A percentile compares a stretch with the other conserved stretches of the same genome.
Evolutionary conservation across 1,284 basidiomycete genomes (phyloP).

Genomic region (Trametes hirsuta): DNA sequence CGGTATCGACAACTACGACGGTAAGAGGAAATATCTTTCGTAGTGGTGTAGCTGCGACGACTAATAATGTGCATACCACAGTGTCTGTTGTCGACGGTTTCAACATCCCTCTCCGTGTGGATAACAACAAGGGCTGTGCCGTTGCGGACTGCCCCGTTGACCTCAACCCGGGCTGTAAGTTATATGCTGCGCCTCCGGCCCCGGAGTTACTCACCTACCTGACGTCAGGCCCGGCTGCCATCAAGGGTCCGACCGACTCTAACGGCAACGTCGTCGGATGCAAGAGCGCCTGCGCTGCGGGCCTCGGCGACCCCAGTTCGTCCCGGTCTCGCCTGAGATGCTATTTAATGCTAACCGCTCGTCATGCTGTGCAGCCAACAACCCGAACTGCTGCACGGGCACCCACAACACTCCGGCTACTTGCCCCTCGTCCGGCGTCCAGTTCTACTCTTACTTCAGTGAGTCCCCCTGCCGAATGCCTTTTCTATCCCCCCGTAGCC

Average conservation of each 20-base stretch:
- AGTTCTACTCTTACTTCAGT: conserved; percentile 31
- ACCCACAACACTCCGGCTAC: conserved; percentile 41
- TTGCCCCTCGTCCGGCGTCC: conserved; percentile 45
- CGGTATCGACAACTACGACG: conserved; percentile 43
- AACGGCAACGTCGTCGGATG: conserved; percentile 45
- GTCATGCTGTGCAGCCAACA: conserved; percentile 29
- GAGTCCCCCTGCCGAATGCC: not conserved
- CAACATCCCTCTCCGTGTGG: conserved; percentile 44
- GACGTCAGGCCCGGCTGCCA: conserved; percentile 35
- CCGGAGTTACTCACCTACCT: not conserved
- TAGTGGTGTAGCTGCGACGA: too few relatives aligned
- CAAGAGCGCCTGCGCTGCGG: conserved; percentile 45
- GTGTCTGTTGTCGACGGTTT: conserved; percentile 45
- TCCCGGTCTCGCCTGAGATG: not conserved
- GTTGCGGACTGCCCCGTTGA: conserved; percentile 45
- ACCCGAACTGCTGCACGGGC: conserved; percentile 48
- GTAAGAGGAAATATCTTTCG: conserved; percentile 25
- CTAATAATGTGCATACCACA: not conserved
- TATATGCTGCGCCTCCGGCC: too few relatives aligned
- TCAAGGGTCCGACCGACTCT: conserved; percentile 41
- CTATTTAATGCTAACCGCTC: conserved; percentile 3
- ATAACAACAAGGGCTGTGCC: conserved; percentile 43
- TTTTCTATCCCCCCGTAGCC: conserved; percentile 18
- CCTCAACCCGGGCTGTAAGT: conserved; percentile 40
- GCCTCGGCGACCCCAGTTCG: conserved; percentile 39